Conservation (phyloP, 345 rosid genomes). For the Melastoma malabathricum region DNA sequence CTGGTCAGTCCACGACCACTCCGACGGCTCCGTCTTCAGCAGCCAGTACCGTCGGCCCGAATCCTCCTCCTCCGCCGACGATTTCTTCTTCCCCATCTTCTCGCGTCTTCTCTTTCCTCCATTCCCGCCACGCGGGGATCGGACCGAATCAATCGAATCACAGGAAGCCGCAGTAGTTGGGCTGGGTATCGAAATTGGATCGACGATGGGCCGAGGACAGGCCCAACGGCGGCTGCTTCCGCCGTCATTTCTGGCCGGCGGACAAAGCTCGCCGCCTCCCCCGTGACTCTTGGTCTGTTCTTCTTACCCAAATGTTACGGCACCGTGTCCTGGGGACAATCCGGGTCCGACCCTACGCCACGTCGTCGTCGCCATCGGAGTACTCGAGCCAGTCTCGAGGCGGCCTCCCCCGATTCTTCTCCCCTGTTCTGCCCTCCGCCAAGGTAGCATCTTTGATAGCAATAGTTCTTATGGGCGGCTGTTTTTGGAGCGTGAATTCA, state of each 20-base stretch:
- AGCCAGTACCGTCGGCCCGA: conserved; percentile 48
- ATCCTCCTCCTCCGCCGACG: conserved; percentile 7
- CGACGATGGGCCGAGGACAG: no score
- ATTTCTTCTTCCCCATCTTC: no score
- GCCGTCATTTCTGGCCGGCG: no score
- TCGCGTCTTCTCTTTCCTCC: no score
- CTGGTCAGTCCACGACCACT: conserved; percentile 98
- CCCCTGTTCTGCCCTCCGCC: conserved; percentile 49
- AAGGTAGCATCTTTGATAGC: conserved; percentile 24
- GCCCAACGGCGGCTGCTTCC: no score
- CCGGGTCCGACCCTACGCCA: not conserved
- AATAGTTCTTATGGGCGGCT: not conserved
- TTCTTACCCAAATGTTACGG: not conserved
- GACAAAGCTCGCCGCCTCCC: no score
- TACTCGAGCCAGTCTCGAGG: conserved; percentile 65
- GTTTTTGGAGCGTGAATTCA: not conserved
- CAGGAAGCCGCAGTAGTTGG: no score
- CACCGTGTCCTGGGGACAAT: not conserved
- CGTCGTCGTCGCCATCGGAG: conserved; percentile 18
- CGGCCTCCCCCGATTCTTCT: conserved; percentile 78
- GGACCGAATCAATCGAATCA: no score
- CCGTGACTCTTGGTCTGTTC: no score
- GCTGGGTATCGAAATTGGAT: no score
- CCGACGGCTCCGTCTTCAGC: conserved; percentile 82
- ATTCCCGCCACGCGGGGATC: no score